Base-by-base conservation (phyloP, 768 basidiomycete species). In the Suillus plorans region DNA sequence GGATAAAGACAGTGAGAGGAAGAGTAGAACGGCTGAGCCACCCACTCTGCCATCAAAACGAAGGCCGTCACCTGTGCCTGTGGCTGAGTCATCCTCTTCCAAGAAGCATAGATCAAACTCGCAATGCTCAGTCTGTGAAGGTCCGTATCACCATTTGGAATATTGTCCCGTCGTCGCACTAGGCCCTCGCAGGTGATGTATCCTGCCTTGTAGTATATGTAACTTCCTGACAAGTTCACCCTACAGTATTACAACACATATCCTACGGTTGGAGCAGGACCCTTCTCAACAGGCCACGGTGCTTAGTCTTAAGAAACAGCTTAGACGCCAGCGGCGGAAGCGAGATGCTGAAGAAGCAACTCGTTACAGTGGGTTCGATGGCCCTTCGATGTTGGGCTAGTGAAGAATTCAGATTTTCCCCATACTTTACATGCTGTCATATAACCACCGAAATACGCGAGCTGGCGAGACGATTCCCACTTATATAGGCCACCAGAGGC, bases 121-220 rank as follows among this genome's bases (percentile, higher is more conserved):
- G 4, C 67, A 76, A 7, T 91, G 89, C 66, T 70, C 75, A 4
- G 76, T 90, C 47, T 91, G 90, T 50, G 68, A 67, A 36, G 66
- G 75, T 4, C 76, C 82, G 47, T 72, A 75, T 47, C 88, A 89
- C 72, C 65, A 79, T 25, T 66, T 85, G 12, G 80, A 84, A 70
- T 79, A 82, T 34, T 93, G 91, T 70, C 84, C 88, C 18, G 70
- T 85, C 28, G 80, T 89, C 3, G 66, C 65, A 7, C 78, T 79
- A 61, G 90, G 89, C 2, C 77, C 85, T 1, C 75, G 78, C 63
- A 88, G 85, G 90, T 89, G 39, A 59, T 39, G 67, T 53, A 70
- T 63, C n/a, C 44, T 64, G 55, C 64, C 47, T 36, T 47, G 36
- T 20, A 61, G 42, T 57, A 16, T 42, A 25, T 37, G 25, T 47